These are phyloP conservation scores for Penicillium subrubescens DNA, from an alignment of 495 filamentous ascomycete species.

Conservation along the genomic window DNA sequence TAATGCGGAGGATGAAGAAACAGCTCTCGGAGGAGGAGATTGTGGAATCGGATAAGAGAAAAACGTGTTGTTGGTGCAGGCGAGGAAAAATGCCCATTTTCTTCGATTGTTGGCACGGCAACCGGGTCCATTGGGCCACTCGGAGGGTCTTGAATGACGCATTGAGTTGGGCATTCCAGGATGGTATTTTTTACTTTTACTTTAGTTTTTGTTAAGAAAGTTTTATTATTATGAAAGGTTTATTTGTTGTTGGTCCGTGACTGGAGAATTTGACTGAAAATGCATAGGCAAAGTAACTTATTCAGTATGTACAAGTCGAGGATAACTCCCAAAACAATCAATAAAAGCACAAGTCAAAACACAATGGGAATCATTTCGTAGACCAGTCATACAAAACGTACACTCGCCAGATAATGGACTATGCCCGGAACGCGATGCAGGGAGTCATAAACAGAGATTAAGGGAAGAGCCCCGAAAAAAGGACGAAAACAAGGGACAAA, in stretches of 20 bases:
- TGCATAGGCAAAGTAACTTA: background rate
- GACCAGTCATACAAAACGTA: constrained; percentile 9
- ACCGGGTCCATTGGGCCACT: constrained; percentile 17
- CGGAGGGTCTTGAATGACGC: constrained; percentile 15
- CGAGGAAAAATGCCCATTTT: constrained; percentile 31
- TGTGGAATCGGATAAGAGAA: constrained; percentile 32
- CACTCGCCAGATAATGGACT: constrained; percentile 11
- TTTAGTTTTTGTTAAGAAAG: background rate
- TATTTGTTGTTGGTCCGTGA: background rate
- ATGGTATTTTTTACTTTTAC: background rate
- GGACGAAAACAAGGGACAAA: background rate
- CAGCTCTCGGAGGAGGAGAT: constrained; percentile 1
- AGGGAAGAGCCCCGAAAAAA: background rate
- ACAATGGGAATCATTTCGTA: constrained; percentile 19
- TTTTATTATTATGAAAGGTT: background rate
- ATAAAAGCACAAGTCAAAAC: background rate
- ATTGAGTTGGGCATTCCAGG: constrained; percentile 4
- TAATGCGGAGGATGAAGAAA: constrained; percentile 7
- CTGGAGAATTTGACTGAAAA: background rate
- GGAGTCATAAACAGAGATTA: constrained; percentile 6
- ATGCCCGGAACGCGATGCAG: constrained; percentile 16
- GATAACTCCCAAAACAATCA: too few relatives aligned
- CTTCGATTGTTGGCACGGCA: constrained; percentile 50
- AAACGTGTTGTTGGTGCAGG: constrained; percentile 30
- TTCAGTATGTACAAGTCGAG: too few relatives aligned